phyloP scores from a whole-genome alignment of 345 rosid species.

The Syzygium grande region DNA sequence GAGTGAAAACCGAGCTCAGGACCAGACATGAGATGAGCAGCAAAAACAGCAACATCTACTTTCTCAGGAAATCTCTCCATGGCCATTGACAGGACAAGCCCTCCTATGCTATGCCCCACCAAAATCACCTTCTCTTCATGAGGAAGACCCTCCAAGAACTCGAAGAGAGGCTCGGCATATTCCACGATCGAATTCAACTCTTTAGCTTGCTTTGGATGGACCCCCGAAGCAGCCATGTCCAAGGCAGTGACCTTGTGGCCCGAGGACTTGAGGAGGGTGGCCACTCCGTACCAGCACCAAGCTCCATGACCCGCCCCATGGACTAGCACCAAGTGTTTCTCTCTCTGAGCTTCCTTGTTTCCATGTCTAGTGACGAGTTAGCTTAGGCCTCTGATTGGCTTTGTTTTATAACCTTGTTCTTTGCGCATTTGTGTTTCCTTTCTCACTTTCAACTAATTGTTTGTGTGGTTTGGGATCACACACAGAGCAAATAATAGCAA shows the following conservation, averaged over 20 bases:
- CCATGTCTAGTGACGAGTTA: neutral
- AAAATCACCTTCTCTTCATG: constrained; percentile 19
- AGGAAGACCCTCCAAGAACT: constrained; percentile 10
- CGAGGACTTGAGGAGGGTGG: constrained; percentile 2
- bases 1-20: neutral
- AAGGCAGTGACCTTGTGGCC: constrained; percentile 19
- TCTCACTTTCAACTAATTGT: neutral
- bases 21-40: constrained; percentile 20
- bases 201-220: constrained; percentile 8
- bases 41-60: constrained; percentile 10
- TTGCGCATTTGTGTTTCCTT: neutral
- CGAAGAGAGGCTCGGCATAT: constrained; percentile 11
- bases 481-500: neutral
- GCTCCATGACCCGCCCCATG: constrained; percentile 27
- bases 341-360: neutral
- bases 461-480: neutral
- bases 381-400: neutral
- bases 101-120: constrained; percentile 32
- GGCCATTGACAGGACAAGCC: constrained; percentile 17
- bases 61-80: constrained; percentile 25
- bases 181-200: constrained; percentile 6
- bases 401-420: neutral
- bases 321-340: constrained; percentile 14
- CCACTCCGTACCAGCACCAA: constrained; percentile 25
- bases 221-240: constrained; percentile 19